Conservation (phyloP, 2,329 filamentous ascomycete genomes). For the Aspergillus sojae region DNA sequence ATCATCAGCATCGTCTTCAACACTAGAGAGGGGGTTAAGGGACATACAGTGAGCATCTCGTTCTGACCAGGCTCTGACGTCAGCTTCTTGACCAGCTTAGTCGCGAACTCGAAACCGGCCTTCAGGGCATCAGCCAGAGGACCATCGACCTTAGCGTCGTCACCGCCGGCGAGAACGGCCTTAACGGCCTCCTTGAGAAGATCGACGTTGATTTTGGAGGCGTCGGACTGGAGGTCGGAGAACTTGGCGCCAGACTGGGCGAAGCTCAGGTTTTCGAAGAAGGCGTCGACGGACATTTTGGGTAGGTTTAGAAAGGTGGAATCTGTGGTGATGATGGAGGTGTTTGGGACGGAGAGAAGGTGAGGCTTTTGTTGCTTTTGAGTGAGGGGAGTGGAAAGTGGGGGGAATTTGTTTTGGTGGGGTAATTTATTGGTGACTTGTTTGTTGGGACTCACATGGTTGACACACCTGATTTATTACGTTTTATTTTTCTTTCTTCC, state of each 20-base stretch:
- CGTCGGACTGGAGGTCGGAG: slow-evolving; percentile 31
- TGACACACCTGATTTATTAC: neutral
- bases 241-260: slow-evolving; percentile 32
- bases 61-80: slow-evolving; percentile 24
- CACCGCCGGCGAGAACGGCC: slow-evolving; percentile 20
- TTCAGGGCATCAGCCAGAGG: slow-evolving; percentile 27
- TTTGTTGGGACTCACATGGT: neutral
- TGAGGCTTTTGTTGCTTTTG: neutral
- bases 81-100: slow-evolving; percentile 34
- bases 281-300: slow-evolving; percentile 33
- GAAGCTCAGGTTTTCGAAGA: slow-evolving; percentile 29
- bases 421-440: slow-evolving; percentile 1
- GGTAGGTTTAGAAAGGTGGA: neutral
- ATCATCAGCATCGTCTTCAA: neutral
- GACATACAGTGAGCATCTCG: slow-evolving; percentile 37
- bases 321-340: neutral
- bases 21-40: neutral
- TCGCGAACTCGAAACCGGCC: slow-evolving; percentile 35
- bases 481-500: neutral
- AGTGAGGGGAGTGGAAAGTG: neutral
- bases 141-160: slow-evolving; percentile 20
- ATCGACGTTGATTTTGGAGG: slow-evolving; percentile 27
- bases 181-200: slow-evolving; percentile 32
- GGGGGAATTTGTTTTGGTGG: neutral
- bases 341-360: neutral